Base-by-base conservation (phyloP, 1,284 basidiomycete genomes). In the Fomitopsis palustris region DNA sequence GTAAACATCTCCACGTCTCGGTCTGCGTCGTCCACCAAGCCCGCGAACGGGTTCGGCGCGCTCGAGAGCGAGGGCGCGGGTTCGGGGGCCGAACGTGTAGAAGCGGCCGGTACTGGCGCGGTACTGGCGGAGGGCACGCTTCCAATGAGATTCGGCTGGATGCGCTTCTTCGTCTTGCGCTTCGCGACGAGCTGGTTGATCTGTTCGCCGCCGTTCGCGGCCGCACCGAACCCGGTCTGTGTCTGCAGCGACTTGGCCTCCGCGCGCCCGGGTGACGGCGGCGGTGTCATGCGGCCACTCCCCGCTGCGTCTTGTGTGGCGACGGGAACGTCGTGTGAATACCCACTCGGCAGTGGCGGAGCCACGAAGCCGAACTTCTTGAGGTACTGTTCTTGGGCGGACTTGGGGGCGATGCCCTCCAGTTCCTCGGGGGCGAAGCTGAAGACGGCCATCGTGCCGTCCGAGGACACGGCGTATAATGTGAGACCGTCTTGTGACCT, bases 401-500 rank as follows among this genome's bases (percentile, higher is more conserved):
- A 82, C 61, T 84, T 81, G 2, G 90, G 86, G 0, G 91, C 88
- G 21, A 96, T 86, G 19, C 93, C 90, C 60, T 93, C 92, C 12
- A 98, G 80, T 73, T 97, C 94, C 25, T 83, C 80, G 0, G 82
- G 69, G 41, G 90, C 87, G 69, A 98, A 97, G 61, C 83, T 79
- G 73, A 98, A 92, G 2, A 90, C 93, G 3, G 88, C 93, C 55
- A 98, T 87, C 0, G 94, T 95, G 0, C 97, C 96, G 69, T 99
- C 97, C 0, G 95, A 96, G 0, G 96, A 98, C 60, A 93, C 96
- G 0, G 95, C 95, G 68, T 97, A 99, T 0, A 99, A 82, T 2
- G 90, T 91, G 45, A 93, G 81, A 7, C 97, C 96, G 69, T 99
- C 96, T 70, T 85, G 86, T 2, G 93, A 93, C 93, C 93, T 95